A percentile compares a stretch with the other conserved stretches of the same genome.
Evolutionary conservation across 2,329 filamentous ascomycete species (phyloP).

Genomic region (Seiridium cupressi): DNA sequence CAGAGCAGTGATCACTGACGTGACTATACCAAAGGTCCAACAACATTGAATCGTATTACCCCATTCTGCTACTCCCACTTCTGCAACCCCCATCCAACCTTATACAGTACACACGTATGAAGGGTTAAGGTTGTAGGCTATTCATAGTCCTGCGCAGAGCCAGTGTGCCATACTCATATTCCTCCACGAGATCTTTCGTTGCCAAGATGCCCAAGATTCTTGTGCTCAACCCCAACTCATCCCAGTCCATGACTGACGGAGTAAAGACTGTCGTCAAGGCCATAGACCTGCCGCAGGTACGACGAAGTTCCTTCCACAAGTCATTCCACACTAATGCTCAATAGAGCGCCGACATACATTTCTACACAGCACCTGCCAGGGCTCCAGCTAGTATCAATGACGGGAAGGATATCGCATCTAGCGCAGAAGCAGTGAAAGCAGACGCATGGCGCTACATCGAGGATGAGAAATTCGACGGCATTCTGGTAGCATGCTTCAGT

Average conservation of each 20-base stretch:
- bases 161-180: too few species aligned
- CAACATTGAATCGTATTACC: too few species aligned
- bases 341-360: conserved; percentile 43
- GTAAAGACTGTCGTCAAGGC: conserved; percentile 50
- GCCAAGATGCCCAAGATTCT: conserved; percentile 49
- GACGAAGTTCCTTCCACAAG: neutral
- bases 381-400: conserved; percentile 78
- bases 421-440: conserved; percentile 59
- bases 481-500: conserved; percentile 87
- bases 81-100: too few species aligned
- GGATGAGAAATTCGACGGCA: conserved; percentile 61
- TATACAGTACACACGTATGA: too few species aligned
- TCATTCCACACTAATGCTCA: neutral
- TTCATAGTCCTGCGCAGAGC: too few species aligned
- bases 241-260: conserved; percentile 66
- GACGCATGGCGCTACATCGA: conserved; percentile 40
- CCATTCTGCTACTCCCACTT: too few species aligned
- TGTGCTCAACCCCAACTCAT: conserved; percentile 80
- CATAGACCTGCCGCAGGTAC: conserved; percentile 37
- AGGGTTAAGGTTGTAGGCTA: too few species aligned
- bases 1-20: too few species aligned
- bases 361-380: conserved; percentile 62
- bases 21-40: too few species aligned
- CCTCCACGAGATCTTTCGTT: neutral
- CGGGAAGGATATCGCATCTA: conserved; percentile 63